Percentiles rank a stretch among this genome's conserved stretches.
phyloP scores from a whole-genome alignment of 345 rosid species.

The Populus ilicifolia region DNA sequence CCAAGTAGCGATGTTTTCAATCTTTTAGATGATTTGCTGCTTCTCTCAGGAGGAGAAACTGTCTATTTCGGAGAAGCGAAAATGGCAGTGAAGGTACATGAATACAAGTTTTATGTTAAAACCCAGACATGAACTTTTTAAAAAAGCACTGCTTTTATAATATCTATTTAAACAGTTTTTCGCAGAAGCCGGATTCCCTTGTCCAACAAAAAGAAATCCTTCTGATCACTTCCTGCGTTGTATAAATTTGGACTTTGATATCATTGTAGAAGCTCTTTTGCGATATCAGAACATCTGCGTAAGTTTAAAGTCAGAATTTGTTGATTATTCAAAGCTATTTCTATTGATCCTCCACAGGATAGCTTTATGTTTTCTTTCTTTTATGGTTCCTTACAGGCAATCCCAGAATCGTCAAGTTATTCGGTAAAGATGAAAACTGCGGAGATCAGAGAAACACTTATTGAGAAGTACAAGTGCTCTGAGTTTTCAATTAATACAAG shows the following conservation, averaged over 20 bases:
- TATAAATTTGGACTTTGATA: conserved; percentile 58
- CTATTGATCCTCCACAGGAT: conserved; percentile 5
- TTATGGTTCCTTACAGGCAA: conserved; percentile 23
- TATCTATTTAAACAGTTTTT: conserved; percentile 41
- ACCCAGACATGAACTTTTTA: too few relatives aligned
- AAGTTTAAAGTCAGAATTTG: background rate
- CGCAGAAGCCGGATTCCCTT: conserved; percentile 62
- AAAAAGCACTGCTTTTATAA: too few relatives aligned
- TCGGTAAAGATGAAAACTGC: conserved; percentile 19
- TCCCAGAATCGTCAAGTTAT: conserved; percentile 23
- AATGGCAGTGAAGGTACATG: conserved; percentile 31
- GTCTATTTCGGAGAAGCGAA: conserved; percentile 42
- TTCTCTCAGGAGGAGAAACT: conserved; percentile 40
- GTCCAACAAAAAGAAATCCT: conserved; percentile 64
- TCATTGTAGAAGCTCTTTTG: conserved; percentile 38
- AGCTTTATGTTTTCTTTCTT: background rate
- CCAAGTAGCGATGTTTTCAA: conserved; percentile 43
- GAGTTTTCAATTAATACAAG: conserved; percentile 12
- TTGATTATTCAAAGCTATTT: conserved; percentile 4
- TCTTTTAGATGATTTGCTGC: conserved; percentile 37
- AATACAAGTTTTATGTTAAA: background rate
- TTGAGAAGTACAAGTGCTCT: conserved; percentile 35
- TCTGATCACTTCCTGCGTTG: conserved; percentile 66
- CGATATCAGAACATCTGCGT: conserved; percentile 33
- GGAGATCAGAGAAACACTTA: conserved; percentile 36